These are phyloP conservation scores for Lotus japonicus DNA, from an alignment of 306 rosid species.

Conservation along the genomic window DNA sequence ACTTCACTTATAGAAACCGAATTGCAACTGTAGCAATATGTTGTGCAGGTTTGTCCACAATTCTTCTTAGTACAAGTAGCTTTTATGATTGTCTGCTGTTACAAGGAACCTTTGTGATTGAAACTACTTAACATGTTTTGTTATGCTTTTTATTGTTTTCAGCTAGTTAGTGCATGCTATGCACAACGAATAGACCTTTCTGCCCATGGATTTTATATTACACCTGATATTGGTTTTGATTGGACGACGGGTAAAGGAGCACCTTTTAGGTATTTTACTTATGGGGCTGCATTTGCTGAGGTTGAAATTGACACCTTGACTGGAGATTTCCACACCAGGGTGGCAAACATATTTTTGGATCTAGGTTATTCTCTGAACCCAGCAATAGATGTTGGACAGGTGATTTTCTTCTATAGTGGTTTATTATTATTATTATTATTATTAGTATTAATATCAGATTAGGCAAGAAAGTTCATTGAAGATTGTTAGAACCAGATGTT, in stretches of 20 bases:
- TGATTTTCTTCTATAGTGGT: background rate
- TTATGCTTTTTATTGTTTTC: conserved; percentile 35
- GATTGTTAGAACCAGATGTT: too few species aligned
- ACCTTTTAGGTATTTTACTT: conserved; percentile 81
- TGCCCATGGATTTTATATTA: conserved; percentile 88
- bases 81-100: background rate
- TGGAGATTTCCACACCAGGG: conserved; percentile 89
- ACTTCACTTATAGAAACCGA: too few species aligned
- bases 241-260: conserved; percentile 73
- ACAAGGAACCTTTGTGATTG: conserved; percentile 19
- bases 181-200: conserved; percentile 80
- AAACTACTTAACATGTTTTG: conserved; percentile 10
- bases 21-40: background rate
- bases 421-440: background rate
- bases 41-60: background rate
- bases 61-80: background rate
- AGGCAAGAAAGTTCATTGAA: background rate
- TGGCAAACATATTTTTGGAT: conserved; percentile 67
- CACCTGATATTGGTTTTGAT: conserved; percentile 85
- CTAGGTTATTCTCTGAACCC: conserved; percentile 89
- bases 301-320: conserved; percentile 93
- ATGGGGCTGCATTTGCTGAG: conserved; percentile 95
- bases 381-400: conserved; percentile 96
- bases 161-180: conserved; percentile 82
- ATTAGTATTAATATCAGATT: background rate